Percentiles rank a stretch among this genome's conserved stretches.
Evolutionary conservation across 352 stramenopile species (phyloP).

Genomic region (Phytophthora sp.): DNA sequence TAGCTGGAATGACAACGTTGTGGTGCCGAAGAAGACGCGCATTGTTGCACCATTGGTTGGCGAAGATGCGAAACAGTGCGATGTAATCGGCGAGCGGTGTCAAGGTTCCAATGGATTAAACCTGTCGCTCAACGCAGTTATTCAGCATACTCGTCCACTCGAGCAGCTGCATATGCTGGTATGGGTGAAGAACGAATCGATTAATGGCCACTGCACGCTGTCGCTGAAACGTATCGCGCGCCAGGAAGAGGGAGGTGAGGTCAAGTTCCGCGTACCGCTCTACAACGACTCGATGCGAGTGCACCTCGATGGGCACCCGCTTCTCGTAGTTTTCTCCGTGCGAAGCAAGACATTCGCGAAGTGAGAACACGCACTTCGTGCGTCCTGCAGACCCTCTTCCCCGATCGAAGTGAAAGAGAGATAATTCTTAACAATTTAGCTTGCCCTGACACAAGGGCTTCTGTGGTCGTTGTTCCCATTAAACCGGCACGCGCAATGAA

Average conservation of each 20-base stretch:
- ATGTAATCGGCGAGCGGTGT: conserved; percentile 75
- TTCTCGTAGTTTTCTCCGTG: conserved; percentile 80
- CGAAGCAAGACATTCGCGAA: conserved; percentile 87
- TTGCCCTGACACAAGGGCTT: conserved; percentile 7
- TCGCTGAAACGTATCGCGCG: conserved; percentile 81
- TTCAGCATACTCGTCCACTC: conserved; percentile 72
- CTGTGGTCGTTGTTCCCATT: not conserved
- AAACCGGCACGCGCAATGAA: conserved; percentile 1
- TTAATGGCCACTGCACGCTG: conserved; percentile 81
- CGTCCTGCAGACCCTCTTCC: conserved; percentile 24
- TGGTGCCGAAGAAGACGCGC: conserved; percentile 83
- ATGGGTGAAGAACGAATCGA: conserved; percentile 82
- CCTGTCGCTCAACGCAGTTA: conserved; percentile 74
- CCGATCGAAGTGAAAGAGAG: conserved; percentile 23
- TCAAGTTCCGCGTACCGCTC: conserved; percentile 79
- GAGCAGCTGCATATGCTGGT: conserved; percentile 87
- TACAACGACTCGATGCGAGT: conserved; percentile 84
- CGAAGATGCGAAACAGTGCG: conserved; percentile 79
- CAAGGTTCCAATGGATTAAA: conserved; percentile 57
- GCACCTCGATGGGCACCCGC: conserved; percentile 70
- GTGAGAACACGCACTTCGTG: conserved; percentile 41
- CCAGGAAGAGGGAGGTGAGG: conserved; percentile 67
- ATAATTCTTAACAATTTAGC: conserved; percentile 30
- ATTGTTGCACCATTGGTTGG: conserved; percentile 78
- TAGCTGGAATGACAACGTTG: conserved; percentile 66